phyloP scores from a whole-genome alignment of 2,329 filamentous ascomycete species.

The Pseudocercospora cruenta region DNA sequence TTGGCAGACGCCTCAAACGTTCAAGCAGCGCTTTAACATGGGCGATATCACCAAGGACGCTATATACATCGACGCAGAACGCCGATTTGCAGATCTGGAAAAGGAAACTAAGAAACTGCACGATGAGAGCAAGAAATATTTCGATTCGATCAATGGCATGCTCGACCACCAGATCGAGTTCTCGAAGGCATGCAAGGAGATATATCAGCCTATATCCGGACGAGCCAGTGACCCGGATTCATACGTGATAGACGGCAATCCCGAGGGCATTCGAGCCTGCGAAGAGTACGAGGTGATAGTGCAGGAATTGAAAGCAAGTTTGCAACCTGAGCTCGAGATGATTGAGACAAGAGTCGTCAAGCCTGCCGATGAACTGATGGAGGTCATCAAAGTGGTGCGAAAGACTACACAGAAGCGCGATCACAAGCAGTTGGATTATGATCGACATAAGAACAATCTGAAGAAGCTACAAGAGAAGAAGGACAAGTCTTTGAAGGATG shows the following conservation, averaged over 20 bases:
- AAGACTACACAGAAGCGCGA: conserved; percentile 88
- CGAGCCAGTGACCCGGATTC: conserved; percentile 91
- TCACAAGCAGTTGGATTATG: conserved; percentile 96
- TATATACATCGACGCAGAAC: conserved; percentile 91
- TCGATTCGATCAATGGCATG: conserved; percentile 98
- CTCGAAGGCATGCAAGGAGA: conserved; percentile 90
- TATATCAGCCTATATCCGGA: conserved; percentile 98
- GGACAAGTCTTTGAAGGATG: conserved; percentile 92
- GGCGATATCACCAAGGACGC: conserved; percentile 94
- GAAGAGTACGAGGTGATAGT: conserved; percentile 95
- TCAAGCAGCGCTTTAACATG: conserved; percentile 92
- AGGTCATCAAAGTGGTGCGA: conserved; percentile 92
- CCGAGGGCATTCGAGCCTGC: conserved; percentile 90
- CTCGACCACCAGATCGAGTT: conserved; percentile 97
- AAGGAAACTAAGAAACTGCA: conserved; percentile 95
- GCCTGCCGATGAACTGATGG: conserved; percentile 88
- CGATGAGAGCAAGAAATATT: conserved; percentile 97
- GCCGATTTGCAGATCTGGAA: conserved; percentile 87
- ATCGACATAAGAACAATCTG: conserved; percentile 77
- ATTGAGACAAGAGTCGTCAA: conserved; percentile 90
- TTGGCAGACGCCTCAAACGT: conserved; percentile 77
- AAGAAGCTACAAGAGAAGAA: conserved; percentile 99
- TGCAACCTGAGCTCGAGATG: conserved; percentile 94
- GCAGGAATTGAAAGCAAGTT: conserved; percentile 82
- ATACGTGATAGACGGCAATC: conserved; percentile 79